Conservation (phyloP, 1,139 yeast genomes). For the Lodderomyces margitis region DNA sequence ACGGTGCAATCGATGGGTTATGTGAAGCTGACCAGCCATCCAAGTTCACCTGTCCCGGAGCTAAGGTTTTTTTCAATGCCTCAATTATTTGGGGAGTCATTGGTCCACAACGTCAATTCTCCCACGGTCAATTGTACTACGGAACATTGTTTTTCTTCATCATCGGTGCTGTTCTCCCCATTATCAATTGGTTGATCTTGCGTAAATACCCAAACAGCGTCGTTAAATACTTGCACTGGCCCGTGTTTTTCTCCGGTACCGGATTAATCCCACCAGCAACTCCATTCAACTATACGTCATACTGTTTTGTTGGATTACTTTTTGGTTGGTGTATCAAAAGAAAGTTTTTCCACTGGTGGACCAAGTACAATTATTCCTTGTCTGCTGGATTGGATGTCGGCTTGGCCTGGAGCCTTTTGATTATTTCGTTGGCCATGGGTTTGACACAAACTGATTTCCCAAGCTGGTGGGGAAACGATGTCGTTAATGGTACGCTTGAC, state of each 20-base stretch:
- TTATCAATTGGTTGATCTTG: constrained; percentile 34
- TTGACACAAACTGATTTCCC: constrained; percentile 26
- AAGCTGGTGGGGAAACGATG: constrained; percentile 40
- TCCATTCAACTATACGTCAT: constrained; percentile 41
- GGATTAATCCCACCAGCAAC: constrained; percentile 50
- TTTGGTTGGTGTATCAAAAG: constrained; percentile 34
- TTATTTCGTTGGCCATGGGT: constrained; percentile 38
- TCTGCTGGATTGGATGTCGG: constrained; percentile 47
- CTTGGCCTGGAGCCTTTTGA: constrained; percentile 40
- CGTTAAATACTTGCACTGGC: constrained; percentile 46
- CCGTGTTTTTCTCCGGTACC: constrained; percentile 48
- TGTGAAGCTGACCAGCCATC: constrained; percentile 46
- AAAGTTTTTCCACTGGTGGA: constrained; percentile 46
- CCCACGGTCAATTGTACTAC: constrained; percentile 38
- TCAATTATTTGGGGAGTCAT: constrained; percentile 50
- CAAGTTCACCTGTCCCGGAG: constrained; percentile 44
- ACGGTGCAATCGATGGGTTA: constrained; percentile 43
- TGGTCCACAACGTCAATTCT: constrained; percentile 40
- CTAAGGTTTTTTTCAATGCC: constrained; percentile 45
- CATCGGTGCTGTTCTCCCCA: constrained; percentile 36
- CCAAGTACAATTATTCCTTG: constrained; percentile 40
- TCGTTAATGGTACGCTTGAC: constrained; percentile 12
- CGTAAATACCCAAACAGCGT: constrained; percentile 41
- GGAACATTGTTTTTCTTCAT: constrained; percentile 41
- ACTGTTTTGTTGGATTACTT: constrained; percentile 33